phyloP scores from a whole-genome alignment of 75 land plant species.

The Larix kaempferi region DNA sequence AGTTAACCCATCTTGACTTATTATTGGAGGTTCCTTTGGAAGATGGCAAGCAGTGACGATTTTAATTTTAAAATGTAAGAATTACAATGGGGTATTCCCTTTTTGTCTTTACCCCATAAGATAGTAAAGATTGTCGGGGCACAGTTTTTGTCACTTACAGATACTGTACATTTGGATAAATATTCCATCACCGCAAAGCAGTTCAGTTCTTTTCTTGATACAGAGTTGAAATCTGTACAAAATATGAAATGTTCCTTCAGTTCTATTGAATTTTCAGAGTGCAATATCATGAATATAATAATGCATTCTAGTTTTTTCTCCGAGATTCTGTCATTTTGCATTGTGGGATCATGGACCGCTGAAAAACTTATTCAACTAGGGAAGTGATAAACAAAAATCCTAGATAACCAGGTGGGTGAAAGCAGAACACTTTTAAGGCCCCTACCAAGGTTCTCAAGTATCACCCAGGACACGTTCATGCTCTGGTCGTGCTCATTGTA shows the following conservation, averaged over 20 bases:
- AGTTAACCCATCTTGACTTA: neutral
- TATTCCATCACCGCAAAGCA: neutral
- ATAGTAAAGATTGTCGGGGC: neutral
- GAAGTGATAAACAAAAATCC: no score
- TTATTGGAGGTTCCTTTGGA: slow-evolving; percentile 3
- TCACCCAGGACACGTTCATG: no score
- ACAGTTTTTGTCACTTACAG: slow-evolving; percentile 4
- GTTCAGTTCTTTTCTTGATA: neutral
- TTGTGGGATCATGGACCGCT: no score
- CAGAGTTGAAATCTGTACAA: neutral
- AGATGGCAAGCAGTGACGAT: neutral
- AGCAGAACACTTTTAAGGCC: no score
- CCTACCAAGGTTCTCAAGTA: no score
- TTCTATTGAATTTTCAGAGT: neutral
- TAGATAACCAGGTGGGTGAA: no score
- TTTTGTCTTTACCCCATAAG: slow-evolving; percentile 8
- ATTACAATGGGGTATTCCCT: neutral
- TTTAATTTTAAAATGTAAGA: slow-evolving; percentile 6
- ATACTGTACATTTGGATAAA: slow-evolving; percentile 10
- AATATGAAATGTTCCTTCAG: neutral
- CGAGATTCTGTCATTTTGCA: no score
- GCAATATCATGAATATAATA: no score
- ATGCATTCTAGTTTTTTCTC: no score
- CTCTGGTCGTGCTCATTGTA: no score
- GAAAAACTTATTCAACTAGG: no score